Base-by-base conservation (phyloP, 768 basidiomycete genomes). In the Austroboletus eburneus region DNA sequence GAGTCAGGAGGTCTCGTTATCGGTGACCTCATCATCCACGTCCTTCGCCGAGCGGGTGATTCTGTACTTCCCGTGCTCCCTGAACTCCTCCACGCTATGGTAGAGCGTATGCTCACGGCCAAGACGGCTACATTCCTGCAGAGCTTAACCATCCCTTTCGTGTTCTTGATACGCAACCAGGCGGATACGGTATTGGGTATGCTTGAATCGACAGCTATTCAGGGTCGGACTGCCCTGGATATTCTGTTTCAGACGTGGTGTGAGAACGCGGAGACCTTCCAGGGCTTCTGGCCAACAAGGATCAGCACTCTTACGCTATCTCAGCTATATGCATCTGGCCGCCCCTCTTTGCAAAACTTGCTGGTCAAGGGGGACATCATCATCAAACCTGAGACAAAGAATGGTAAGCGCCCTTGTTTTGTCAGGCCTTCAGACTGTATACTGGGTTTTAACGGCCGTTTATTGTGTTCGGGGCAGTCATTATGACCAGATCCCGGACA, bases 401-500 rank as follows among this genome's bases (percentile, higher is more conserved):
- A 94, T 66, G 85, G 91, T 93, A 65, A 73, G 87, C 67, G 1
- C 9, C 13, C 51, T 49, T 45, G 43, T 42, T 12, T 39, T 45
- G 50, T 42, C 51, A 14, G 17, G 38, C 27, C n/a, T 21, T n/a
- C 42, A 42, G 42, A 53, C 32, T 16, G 45, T 45, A 35, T n/a
- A 34, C 38, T 46, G 32, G 23, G 34, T 52, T 51, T 57, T 52
- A 39, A 61, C 35, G 43, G 25, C 36, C 39, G 39, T 46, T 41
- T 45, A 27, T 57, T 65, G 50, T 62, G 46, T 38, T 43, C 47
- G 46, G 44, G 48, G 50, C 62, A 95, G 92, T 91, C 58, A 97
- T 98, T 66, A 91, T 97, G 89, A 98, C 96, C 39, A 81, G 96
- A 51, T 95, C 95, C 25, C 77, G 81, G 58, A 90, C 96, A 42